Conservation (phyloP, 495 filamentous ascomycete genomes). For the Aspergillus kassunensis region DNA sequence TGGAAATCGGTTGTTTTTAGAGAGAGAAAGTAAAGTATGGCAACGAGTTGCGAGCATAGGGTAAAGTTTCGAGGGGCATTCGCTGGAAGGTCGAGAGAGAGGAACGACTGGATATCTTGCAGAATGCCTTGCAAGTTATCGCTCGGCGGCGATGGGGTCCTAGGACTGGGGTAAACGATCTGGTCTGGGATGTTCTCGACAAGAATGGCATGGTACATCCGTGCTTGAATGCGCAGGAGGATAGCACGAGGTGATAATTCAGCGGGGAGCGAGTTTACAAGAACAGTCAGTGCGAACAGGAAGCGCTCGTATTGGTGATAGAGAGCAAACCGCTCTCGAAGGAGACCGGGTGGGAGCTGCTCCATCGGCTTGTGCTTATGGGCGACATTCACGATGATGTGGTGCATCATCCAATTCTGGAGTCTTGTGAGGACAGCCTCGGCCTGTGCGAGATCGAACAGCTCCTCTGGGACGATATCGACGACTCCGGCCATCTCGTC, state of each 20-base stretch:
- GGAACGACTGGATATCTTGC: slow-evolving; percentile 8
- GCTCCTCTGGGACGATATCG: not conserved
- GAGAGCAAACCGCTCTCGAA: not conserved
- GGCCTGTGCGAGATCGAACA: not conserved
- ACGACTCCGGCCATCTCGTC: not conserved
- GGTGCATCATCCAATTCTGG: slow-evolving; percentile 8
- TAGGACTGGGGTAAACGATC: not conserved
- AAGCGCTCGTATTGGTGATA: slow-evolving; percentile 4
- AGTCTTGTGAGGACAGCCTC: not conserved
- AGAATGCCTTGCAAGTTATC: slow-evolving; percentile 8
- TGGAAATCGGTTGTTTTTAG: slow-evolving; percentile 13
- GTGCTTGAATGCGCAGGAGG: not conserved
- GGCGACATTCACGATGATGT: slow-evolving; percentile 2
- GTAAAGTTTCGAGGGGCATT: slow-evolving; percentile 11
- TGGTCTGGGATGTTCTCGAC: slow-evolving; percentile 12
- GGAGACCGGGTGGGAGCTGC: not conserved
- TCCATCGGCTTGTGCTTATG: not conserved
- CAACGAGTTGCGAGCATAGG: slow-evolving; percentile 17
- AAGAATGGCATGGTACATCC: slow-evolving; percentile 3
- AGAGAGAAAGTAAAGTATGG: slow-evolving; percentile 19
- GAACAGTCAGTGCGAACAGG: not conserved
- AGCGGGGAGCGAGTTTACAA: not conserved
- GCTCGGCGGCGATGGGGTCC: not conserved
- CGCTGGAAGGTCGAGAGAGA: not conserved
- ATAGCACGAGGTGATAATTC: not conserved